Conservation (phyloP, 2,329 filamentous ascomycete genomes). For the Pyrenophora teres region DNA sequence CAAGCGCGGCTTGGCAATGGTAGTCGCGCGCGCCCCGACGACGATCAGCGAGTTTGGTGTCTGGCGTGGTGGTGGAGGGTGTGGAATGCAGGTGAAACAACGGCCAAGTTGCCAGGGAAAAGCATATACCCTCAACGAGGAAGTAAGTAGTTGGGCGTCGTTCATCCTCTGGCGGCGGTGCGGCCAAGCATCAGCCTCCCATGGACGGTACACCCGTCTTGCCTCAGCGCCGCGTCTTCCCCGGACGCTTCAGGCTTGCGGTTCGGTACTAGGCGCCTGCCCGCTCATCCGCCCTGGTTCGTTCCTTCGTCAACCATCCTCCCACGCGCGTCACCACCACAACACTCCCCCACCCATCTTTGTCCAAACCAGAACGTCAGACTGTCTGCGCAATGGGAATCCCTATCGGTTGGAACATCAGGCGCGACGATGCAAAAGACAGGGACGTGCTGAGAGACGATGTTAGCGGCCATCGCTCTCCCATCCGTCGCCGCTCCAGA, state of each 20-base stretch:
- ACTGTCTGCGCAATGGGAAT: conserved; percentile 52
- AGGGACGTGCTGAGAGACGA: conserved; percentile 57
- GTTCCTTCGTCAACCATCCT: conserved; percentile 23
- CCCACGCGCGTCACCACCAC: conserved; percentile 33
- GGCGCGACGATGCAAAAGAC: conserved; percentile 53
- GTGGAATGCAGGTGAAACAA: background rate
- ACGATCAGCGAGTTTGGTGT: background rate
- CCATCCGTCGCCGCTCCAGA: conserved; percentile 59
- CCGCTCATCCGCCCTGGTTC: conserved; percentile 18
- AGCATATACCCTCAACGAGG: background rate
- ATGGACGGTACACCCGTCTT: background rate
- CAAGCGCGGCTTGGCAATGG: conserved; percentile 28
- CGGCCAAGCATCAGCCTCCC: background rate
- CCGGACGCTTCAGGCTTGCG: conserved; percentile 29
- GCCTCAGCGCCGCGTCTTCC: conserved; percentile 4
- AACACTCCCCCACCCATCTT: conserved; percentile 13
- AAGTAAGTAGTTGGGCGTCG: no score
- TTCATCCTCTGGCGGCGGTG: no score
- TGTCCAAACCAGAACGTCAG: conserved; percentile 16
- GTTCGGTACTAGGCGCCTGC: conserved; percentile 10
- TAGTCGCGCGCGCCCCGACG: conserved; percentile 20
- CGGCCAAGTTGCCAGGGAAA: background rate
- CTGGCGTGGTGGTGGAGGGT: background rate
- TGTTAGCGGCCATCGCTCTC: conserved; percentile 59
- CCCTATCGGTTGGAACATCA: conserved; percentile 55